Evolutionary conservation across 768 basidiomycete species (phyloP), one percentile per base, ranked within the genome.

Genomic region (Psilocybe subaeruginosa): DNA sequence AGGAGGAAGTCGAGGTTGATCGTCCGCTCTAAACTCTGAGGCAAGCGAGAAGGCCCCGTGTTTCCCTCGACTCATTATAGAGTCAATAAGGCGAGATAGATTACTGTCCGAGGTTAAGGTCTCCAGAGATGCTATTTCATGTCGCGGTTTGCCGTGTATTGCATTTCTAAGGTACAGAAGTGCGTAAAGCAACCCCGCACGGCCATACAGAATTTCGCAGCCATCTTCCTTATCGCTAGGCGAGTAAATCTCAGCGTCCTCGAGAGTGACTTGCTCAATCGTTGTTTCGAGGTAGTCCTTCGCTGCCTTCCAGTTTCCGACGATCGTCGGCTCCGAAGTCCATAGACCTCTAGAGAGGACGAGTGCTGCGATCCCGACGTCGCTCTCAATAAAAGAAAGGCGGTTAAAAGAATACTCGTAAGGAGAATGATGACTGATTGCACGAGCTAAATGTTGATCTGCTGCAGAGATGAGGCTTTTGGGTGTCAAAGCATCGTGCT

Each of bases 191-290:
- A 86, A 71, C 1, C 86, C 85, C 16, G 84, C 84, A 50, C 85
- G 83, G 2, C 85, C 85, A 66, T 86, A 86, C 8, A 87, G 74
- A 4, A 85, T 78, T 64, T 87, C 86, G 63, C 82, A 85, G 14
- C 79, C 81, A 59, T 80, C 83, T 37, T 83, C 82, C 33, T 75
- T 72, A 9, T 61, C 59, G n/a, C 48, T 29, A 8, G 62, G 43
- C 9, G 58, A 50, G 23, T 58, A 56, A 45, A 62, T 12, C 8
- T 66, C 66, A 11, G 53, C 62, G 54, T 72, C 73, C 57, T 73
- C 69, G 3, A 58, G 59, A 30, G 69, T 33, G 46, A 70, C 67
- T 50, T 66, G 62, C 19, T 69, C 58, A 2, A 74, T 35, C 8
- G 68, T 69, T 8, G 58, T 55, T 30, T 64, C 30, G 2, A 81